A percentile compares a stretch with the other conserved stretches of the same genome.
phyloP scores from a whole-genome alignment of 495 filamentous ascomycete species.

The Talaromyces adpressus region DNA sequence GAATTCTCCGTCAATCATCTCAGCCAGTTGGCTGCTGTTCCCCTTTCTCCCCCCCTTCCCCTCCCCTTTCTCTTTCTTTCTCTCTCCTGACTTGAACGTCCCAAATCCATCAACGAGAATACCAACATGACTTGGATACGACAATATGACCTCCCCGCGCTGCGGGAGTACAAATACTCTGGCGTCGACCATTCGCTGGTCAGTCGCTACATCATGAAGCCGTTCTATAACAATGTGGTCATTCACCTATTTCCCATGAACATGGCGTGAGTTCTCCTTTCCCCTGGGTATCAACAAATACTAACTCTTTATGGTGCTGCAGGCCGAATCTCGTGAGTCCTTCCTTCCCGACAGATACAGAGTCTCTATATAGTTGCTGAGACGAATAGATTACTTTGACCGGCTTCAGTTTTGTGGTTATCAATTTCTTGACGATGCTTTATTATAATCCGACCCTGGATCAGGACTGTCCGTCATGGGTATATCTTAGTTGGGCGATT shows the following conservation, averaged over 20 bases:
- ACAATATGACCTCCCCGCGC: slow-evolving; percentile 77
- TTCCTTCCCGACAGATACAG: slow-evolving; percentile 1
- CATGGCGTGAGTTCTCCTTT: slow-evolving; percentile 66
- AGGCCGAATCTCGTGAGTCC: slow-evolving; percentile 55
- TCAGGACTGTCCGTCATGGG: slow-evolving; percentile 88
- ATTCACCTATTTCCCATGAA: slow-evolving; percentile 90
- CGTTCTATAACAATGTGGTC: slow-evolving; percentile 92
- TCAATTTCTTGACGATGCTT: slow-evolving; percentile 87
- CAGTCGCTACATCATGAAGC: slow-evolving; percentile 89
- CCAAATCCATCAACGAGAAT: background rate
- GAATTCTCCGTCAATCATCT: background rate
- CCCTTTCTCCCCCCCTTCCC: slow-evolving; percentile 1
- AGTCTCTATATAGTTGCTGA: background rate
- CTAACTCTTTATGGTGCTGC: slow-evolving; percentile 5
- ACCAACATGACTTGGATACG: slow-evolving; percentile 75
- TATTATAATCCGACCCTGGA: slow-evolving; percentile 96
- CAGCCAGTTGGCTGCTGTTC: slow-evolving; percentile 1
- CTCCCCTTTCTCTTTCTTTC: slow-evolving; percentile 3
- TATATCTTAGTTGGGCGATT: slow-evolving; percentile 84
- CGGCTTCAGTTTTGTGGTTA: slow-evolving; percentile 84
- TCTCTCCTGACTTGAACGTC: background rate
- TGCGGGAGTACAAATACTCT: slow-evolving; percentile 88
- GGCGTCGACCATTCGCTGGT: slow-evolving; percentile 82
- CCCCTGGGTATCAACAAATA: slow-evolving; percentile 13
- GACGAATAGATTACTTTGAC: slow-evolving; percentile 68